Percentiles rank a stretch among this genome's conserved stretches.
Conservation (phyloP, 2,329 filamentous ascomycete genomes). For the Beauveria asiatica region DNA sequence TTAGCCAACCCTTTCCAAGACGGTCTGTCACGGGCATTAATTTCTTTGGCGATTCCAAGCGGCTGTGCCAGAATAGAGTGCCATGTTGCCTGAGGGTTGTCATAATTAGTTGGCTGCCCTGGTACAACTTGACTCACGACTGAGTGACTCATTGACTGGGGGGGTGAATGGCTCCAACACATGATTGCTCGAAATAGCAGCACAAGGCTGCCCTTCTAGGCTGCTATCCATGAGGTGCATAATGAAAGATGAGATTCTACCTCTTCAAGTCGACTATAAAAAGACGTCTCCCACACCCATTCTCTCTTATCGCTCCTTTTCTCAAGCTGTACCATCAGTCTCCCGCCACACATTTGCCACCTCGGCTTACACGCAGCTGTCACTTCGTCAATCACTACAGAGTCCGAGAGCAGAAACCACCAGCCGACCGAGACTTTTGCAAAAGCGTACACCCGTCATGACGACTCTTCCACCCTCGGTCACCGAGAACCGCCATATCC, state of each 20-base stretch:
- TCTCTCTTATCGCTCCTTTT: not conserved
- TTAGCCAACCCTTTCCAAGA: too few relatives aligned
- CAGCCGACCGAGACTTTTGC: not conserved
- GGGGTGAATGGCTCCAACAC: not conserved
- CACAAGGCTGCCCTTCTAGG: not conserved
- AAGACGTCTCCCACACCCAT: not conserved
- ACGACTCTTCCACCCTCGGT: not conserved
- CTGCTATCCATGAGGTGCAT: not conserved
- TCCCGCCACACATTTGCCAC: not conserved
- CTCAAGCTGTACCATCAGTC: not conserved
- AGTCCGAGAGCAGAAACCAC: not conserved
- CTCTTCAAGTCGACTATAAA: not conserved
- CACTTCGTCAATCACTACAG: not conserved
- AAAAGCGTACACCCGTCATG: not conserved
- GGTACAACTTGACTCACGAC: not conserved
- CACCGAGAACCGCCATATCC: not conserved
- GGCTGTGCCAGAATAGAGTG: too few relatives aligned
- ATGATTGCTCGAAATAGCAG: not conserved
- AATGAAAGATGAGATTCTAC: not conserved
- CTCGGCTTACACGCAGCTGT: not conserved
- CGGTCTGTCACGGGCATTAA: too few relatives aligned
- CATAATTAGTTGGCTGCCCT: not conserved
- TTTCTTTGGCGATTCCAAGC: too few relatives aligned
- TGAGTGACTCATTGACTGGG: not conserved
- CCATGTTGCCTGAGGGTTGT: too few relatives aligned